Base-by-base conservation (phyloP, 1,284 basidiomycete genomes). In the Tilletia walkeri region DNA sequence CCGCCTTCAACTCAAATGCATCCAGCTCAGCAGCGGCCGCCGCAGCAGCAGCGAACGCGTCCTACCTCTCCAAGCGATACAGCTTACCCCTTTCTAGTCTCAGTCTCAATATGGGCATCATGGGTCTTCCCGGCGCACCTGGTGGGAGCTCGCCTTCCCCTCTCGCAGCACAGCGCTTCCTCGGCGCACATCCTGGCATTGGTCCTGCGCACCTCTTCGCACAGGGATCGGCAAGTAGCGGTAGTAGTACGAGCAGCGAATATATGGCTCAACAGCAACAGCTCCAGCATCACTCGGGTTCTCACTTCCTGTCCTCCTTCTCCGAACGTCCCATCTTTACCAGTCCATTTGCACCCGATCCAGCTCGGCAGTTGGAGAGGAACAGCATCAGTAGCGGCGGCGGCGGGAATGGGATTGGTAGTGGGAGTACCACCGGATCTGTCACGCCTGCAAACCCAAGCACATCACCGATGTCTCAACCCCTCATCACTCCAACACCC, bases 1-100 rank as follows among this genome's bases (percentile, higher is more conserved):
- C 41, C 39, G 65, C 45, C 30, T 66, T 48, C 20, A 47, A 34
- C 45, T 66, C 65, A 18, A 66, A 14, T 4, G 45, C 45, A 30
- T 66, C 65, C 12, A 48, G 41, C 45, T 66, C 45, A 69, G 73
- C 68, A 45, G 70, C 14, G 67, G 71, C 5, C 69, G 72, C n/a
- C 67, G 73, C 67, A 61, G 73, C 68, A 70, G 70, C 56, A 6
- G 53, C 41, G 69, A 73, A 45, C 74, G 61, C 72, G 16, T 54
- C 67, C 45, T 79, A 77, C 56, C 77, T 76, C 36, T 75, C 68
- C 68, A 80, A 80, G 54, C 73, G 78, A 45, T 76, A 74, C 70
- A 78, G 76, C 48, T 65, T 80, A 20, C 78, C 78, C 6, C 72
- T 79, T 45, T 66, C 65, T 1, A 66, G 65, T 24, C 41, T 66